Conservation (phyloP, 73 alveolate genomes). For the Paramecium primaurelia region DNA sequence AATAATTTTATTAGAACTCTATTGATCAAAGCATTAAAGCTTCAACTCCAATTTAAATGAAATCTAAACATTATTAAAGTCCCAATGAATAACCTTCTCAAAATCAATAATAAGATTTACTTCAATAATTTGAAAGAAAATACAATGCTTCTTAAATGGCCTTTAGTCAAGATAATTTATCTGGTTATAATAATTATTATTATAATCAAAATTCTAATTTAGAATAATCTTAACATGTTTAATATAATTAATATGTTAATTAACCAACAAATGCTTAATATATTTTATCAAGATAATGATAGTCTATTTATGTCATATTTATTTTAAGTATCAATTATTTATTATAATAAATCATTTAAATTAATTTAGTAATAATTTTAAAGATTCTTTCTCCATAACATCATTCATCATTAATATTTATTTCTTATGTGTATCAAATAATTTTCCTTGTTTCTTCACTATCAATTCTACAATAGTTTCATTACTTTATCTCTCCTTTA, state of each 20-base stretch:
- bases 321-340: neutral
- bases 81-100: neutral
- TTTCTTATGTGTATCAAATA: constrained; percentile 26
- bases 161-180: neutral
- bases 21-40: neutral
- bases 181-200: neutral
- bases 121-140: neutral
- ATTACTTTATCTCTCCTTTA: constrained; percentile 2
- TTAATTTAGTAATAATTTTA: neutral
- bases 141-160: neutral
- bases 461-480: neutral
- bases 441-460: neutral
- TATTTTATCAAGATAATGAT: neutral
- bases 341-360: neutral
- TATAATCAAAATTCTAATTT: neutral
- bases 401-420: neutral
- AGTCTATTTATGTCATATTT: neutral
- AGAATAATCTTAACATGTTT: neutral
- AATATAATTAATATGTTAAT: neutral
- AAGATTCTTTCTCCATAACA: neutral
- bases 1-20: neutral
- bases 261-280: neutral
- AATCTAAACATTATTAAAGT: neutral
- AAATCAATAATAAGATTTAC: neutral
- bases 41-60: neutral